phyloP scores from a whole-genome alignment of 2,329 filamentous ascomycete species.

The Sphaerulina vaccinii region DNA sequence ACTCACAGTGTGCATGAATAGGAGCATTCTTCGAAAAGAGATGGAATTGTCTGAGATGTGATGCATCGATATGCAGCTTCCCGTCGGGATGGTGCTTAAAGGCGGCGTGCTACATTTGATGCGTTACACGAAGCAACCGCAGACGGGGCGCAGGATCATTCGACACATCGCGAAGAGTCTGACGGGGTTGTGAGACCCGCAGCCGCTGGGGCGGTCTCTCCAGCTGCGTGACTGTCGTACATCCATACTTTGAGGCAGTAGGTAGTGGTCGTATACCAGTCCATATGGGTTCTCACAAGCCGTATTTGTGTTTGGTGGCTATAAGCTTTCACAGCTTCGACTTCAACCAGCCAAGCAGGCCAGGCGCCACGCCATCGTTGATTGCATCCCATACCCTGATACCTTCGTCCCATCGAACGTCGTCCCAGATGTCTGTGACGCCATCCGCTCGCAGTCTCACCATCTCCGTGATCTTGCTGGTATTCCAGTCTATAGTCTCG shows the following conservation, averaged over 20 bases:
- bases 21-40: not conserved
- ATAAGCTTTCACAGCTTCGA: conserved; percentile 29
- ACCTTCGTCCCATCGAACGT: conserved; percentile 49
- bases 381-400: conserved; percentile 50
- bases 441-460: conserved; percentile 49
- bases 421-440: conserved; percentile 46
- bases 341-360: conserved; percentile 27
- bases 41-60: not conserved
- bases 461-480: conserved; percentile 39
- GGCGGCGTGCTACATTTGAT: not conserved
- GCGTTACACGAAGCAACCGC: not conserved
- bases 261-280: too few relatives aligned
- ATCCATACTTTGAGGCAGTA: too few relatives aligned
- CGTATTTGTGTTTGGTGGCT: not conserved
- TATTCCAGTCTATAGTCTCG: conserved; percentile 43
- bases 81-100: not conserved
- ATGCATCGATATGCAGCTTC: not conserved
- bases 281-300: too few relatives aligned
- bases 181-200: too few relatives aligned
- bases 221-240: too few relatives aligned
- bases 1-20: not conserved
- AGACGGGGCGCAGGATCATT: not conserved
- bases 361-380: conserved; percentile 25
- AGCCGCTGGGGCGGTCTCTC: too few relatives aligned
- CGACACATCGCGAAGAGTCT: too few relatives aligned